Conservation (phyloP, 2,329 filamentous ascomycete genomes). For the Thielaviopsis ethacetica region DNA sequence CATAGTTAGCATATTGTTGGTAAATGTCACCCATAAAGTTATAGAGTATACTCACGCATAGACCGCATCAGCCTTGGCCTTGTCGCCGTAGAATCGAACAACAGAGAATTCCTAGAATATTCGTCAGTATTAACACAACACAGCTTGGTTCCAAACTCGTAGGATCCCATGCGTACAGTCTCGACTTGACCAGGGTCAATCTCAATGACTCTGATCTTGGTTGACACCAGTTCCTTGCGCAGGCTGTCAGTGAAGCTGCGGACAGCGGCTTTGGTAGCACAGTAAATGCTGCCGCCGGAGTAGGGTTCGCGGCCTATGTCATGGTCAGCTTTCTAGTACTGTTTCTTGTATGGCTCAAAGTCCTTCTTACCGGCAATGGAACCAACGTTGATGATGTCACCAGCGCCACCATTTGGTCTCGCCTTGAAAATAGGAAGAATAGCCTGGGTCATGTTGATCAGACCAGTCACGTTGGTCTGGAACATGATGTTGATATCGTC, state of each 20-base stretch:
- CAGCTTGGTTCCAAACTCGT: no score
- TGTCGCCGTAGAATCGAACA: slow-evolving; percentile 77
- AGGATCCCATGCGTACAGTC: slow-evolving; percentile 28
- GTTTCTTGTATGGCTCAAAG: neutral
- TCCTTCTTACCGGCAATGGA: slow-evolving; percentile 53
- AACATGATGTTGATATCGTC: slow-evolving; percentile 82
- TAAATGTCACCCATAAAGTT: neutral
- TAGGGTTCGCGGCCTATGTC: slow-evolving; percentile 60
- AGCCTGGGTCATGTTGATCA: slow-evolving; percentile 94
- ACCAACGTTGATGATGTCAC: slow-evolving; percentile 91
- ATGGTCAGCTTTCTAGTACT: neutral
- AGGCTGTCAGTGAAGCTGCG: slow-evolving; percentile 70
- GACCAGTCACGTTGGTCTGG: slow-evolving; percentile 78
- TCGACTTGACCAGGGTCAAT: slow-evolving; percentile 88
- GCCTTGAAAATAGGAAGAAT: slow-evolving; percentile 68
- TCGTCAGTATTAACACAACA: neutral
- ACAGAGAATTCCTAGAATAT: slow-evolving; percentile 59
- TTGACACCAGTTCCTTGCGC: slow-evolving; percentile 67
- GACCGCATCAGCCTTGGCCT: slow-evolving; percentile 74
- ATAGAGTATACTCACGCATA: slow-evolving; percentile 48
- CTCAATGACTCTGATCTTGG: slow-evolving; percentile 68
- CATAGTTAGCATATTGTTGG: slow-evolving; percentile 5
- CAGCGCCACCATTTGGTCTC: slow-evolving; percentile 56
- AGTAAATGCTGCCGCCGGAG: slow-evolving; percentile 77
- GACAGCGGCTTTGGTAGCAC: slow-evolving; percentile 80